These are phyloP conservation scores for Rhodotorula paludigena DNA, from an alignment of 768 basidiomycete genomes.

Conservation along the genomic window DNA sequence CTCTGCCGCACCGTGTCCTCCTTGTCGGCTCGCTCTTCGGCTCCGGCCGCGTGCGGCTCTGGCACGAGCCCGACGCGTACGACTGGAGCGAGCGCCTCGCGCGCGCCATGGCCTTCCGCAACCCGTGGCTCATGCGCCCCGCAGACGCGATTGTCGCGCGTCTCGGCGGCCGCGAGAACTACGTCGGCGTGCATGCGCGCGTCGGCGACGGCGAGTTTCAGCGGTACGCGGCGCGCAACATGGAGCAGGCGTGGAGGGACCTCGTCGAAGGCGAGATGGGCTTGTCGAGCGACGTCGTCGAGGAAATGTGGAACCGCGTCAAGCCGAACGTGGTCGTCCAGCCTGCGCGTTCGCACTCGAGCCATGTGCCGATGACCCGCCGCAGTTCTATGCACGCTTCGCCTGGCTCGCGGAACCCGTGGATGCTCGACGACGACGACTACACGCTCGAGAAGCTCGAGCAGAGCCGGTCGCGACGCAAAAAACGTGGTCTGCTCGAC, in stretches of 20 bases:
- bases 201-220: conserved; percentile 63
- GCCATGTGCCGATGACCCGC: no score
- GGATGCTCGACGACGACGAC: background rate
- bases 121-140: conserved; percentile 51
- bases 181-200: conserved; percentile 63
- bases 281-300: background rate
- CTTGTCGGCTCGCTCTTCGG: conserved; percentile 72
- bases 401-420: background rate
- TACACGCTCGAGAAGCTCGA: background rate
- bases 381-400: no score
- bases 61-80: conserved; percentile 46
- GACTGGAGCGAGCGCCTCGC: conserved; percentile 47
- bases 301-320: conserved; percentile 49
- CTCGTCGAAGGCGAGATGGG: background rate
- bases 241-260: conserved; percentile 53
- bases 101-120: conserved; percentile 56
- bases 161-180: conserved; percentile 51
- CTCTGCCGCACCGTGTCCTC: conserved; percentile 54
- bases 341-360: no score
- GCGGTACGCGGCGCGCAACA: conserved; percentile 49
- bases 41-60: conserved; percentile 55
- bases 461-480: background rate
- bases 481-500: conserved; percentile 4
- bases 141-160: conserved; percentile 52
- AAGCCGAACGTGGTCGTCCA: conserved; percentile 48